A percentile compares a stretch with the other conserved stretches of the same genome.
Evolutionary conservation across 2,329 filamentous ascomycete genomes (phyloP).

Genomic region (Samsoniella hepiali): DNA sequence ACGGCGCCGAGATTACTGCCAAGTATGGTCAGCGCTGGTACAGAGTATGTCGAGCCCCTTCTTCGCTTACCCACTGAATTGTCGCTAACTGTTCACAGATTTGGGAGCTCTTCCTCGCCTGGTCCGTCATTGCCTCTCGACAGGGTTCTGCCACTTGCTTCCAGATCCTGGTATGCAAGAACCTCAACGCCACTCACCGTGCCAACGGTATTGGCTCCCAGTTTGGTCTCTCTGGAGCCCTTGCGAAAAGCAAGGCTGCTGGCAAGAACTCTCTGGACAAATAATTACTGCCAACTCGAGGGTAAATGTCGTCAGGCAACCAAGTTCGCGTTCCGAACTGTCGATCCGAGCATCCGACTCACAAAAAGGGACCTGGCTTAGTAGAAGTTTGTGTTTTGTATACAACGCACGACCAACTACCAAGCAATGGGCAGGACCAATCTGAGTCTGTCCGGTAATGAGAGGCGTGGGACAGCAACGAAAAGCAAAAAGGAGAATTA

Average conservation of each 20-base stretch:
- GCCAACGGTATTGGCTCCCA: constrained; percentile 70
- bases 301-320: not conserved
- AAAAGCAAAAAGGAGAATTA: not conserved
- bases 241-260: constrained; percentile 36
- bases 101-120: constrained; percentile 89
- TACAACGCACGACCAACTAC: constrained; percentile 13
- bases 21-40: constrained; percentile 97
- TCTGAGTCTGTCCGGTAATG: constrained; percentile 1
- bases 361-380: not conserved
- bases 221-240: constrained; percentile 64
- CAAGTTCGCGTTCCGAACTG: not conserved
- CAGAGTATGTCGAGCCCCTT: constrained; percentile 58
- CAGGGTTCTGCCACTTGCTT: constrained; percentile 83
- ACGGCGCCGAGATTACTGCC: constrained; percentile 84
- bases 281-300: constrained; percentile 2
- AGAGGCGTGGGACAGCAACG: not conserved
- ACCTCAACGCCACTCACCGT: constrained; percentile 82
- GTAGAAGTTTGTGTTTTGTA: constrained; percentile 15
- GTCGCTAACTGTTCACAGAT: constrained; percentile 51
- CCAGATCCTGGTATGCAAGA: constrained; percentile 85
- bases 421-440: constrained; percentile 2
- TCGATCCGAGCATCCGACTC: not conserved
- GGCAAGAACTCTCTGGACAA: constrained; percentile 28
- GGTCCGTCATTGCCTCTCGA: constrained; percentile 77
- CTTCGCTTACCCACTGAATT: not conserved